A percentile compares a stretch with the other conserved stretches of the same genome.
Evolutionary conservation across 1,139 yeast species (phyloP).

Genomic region (Candida freyschussii): DNA sequence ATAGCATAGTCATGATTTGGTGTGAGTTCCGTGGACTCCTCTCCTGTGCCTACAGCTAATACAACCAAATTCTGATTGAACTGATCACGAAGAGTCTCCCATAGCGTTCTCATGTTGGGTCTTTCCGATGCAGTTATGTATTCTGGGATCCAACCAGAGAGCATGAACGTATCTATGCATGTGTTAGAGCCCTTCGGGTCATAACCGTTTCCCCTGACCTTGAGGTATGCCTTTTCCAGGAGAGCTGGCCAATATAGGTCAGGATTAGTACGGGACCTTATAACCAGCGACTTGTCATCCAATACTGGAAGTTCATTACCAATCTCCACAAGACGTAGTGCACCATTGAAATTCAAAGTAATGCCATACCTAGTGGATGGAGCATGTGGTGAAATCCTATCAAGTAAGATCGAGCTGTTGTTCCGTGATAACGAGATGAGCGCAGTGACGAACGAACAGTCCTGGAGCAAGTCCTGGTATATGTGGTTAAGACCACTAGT

Average conservation of each 20-base stretch:
- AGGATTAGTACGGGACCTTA: slow-evolving; percentile 39
- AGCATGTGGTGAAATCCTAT: slow-evolving; percentile 30
- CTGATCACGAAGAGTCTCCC: slow-evolving; percentile 31
- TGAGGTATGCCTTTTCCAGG: slow-evolving; percentile 71
- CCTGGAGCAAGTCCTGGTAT: slow-evolving; percentile 55
- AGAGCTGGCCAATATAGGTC: slow-evolving; percentile 62
- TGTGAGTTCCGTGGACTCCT: slow-evolving; percentile 37
- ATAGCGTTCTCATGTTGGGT: slow-evolving; percentile 29
- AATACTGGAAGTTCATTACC: slow-evolving; percentile 42
- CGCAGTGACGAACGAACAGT: slow-evolving; percentile 76
- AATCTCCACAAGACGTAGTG: slow-evolving; percentile 43
- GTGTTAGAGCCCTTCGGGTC: slow-evolving; percentile 75
- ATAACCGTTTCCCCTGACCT: slow-evolving; percentile 50
- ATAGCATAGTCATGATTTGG: slow-evolving; percentile 67
- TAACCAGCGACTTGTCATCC: slow-evolving; percentile 24
- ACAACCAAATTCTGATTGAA: slow-evolving; percentile 36
- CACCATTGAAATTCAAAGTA: slow-evolving; percentile 54
- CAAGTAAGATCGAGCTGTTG: slow-evolving; percentile 18
- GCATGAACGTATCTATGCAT: slow-evolving; percentile 62
- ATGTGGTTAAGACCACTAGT: slow-evolving; percentile 29
- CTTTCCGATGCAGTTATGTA: slow-evolving; percentile 32
- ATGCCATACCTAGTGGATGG: slow-evolving; percentile 35
- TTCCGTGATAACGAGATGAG: slow-evolving; percentile 39
- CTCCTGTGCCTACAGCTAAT: slow-evolving; percentile 69
- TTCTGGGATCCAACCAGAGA: slow-evolving; percentile 77